Conservation (phyloP, 129 eudicot species). For the Chrysanthemum makinoi region DNA sequence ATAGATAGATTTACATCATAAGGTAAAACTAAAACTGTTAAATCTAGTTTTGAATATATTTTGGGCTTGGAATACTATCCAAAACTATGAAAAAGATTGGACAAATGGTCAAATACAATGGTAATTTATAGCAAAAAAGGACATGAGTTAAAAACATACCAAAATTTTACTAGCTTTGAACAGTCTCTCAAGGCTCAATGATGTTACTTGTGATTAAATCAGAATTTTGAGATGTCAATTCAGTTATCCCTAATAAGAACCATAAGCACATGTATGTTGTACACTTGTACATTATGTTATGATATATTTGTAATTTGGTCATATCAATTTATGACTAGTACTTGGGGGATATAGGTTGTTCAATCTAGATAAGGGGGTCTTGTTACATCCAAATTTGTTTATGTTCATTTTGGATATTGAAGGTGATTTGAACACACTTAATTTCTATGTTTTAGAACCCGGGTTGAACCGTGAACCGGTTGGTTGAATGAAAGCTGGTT, state of each 20-base stretch:
- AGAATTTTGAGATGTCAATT: constrained; percentile 28
- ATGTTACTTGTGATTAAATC: constrained; percentile 13
- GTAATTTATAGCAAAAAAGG: neutral
- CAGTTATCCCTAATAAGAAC: constrained; percentile 18
- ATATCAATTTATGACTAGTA: constrained; percentile 26
- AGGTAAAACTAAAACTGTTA: too few relatives aligned
- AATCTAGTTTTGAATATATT: too few relatives aligned
- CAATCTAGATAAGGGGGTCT: constrained; percentile 17
- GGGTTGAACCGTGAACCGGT: too few relatives aligned
- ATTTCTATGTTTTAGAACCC: too few relatives aligned
- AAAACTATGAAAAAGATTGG: neutral
- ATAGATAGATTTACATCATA: too few relatives aligned
- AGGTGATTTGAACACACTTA: constrained; percentile 9
- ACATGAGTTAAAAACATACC: neutral
- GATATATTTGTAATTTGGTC: constrained; percentile 21
- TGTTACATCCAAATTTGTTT: constrained; percentile 23
- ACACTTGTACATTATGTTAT: constrained; percentile 11
- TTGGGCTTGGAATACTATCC: neutral
- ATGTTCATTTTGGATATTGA: neutral
- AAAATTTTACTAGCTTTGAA: neutral
- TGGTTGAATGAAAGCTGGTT: too few relatives aligned
- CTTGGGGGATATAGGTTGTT: constrained; percentile 25
- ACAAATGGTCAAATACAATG: neutral
- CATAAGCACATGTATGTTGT: constrained; percentile 18
- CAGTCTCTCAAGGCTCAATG: constrained; percentile 1